These are phyloP conservation scores for Babesia divergens DNA, from an alignment of 169 alveolate genomes.

Conservation along the genomic window DNA sequence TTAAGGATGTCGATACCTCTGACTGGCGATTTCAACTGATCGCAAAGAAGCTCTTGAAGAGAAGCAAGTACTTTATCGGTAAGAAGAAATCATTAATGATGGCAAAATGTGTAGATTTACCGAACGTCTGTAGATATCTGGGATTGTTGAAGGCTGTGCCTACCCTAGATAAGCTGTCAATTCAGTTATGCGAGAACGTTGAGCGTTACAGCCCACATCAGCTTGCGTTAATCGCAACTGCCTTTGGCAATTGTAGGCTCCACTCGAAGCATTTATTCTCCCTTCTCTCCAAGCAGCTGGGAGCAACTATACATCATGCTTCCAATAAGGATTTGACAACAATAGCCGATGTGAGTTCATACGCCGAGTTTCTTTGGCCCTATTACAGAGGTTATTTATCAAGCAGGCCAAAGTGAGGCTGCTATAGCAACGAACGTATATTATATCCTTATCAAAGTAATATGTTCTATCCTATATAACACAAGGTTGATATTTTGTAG, in stretches of 20 bases:
- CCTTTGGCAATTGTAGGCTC: slow-evolving; percentile 67
- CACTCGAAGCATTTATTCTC: slow-evolving; percentile 74
- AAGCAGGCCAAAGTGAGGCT: too few species aligned
- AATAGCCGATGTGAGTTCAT: slow-evolving; percentile 36
- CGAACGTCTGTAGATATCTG: slow-evolving; percentile 72
- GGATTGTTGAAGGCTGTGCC: slow-evolving; percentile 74
- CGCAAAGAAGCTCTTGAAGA: slow-evolving; percentile 58
- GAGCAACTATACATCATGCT: slow-evolving; percentile 37
- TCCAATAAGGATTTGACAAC: slow-evolving; percentile 33
- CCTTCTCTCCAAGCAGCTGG: slow-evolving; percentile 38
- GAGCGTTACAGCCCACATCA: slow-evolving; percentile 71
- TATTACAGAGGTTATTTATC: background rate
- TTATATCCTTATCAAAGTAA: too few species aligned
- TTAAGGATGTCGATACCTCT: slow-evolving; percentile 75
- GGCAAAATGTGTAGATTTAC: slow-evolving; percentile 52
- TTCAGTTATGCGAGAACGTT: slow-evolving; percentile 58
- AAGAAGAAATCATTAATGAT: background rate
- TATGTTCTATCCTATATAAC: too few species aligned
- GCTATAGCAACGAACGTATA: too few species aligned
- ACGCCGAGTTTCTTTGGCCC: background rate
- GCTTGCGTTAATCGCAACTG: slow-evolving; percentile 62
- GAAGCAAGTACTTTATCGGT: slow-evolving; percentile 70
- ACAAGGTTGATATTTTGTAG: too few species aligned
- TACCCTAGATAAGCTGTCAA: slow-evolving; percentile 67
- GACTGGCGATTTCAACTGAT: slow-evolving; percentile 79